Evolutionary conservation across 2,329 filamentous ascomycete species (phyloP).

Genomic region (Colletotrichum cordylinicola): DNA sequence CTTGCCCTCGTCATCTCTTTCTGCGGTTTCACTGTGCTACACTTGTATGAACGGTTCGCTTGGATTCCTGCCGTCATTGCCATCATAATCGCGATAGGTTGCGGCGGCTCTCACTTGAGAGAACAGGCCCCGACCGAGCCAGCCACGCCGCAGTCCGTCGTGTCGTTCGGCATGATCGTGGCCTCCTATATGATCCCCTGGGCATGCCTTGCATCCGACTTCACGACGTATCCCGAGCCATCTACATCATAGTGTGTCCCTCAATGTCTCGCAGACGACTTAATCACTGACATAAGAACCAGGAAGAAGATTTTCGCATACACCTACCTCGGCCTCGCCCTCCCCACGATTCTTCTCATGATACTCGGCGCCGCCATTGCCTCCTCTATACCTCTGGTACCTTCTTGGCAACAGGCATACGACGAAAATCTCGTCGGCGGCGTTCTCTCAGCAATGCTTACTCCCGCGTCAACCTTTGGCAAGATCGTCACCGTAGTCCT

Average conservation of each 20-base stretch:
- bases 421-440: slow-evolving; percentile 33
- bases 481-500: slow-evolving; percentile 41
- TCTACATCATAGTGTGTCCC: slow-evolving; percentile 44
- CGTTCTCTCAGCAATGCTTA: slow-evolving; percentile 36
- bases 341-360: slow-evolving; percentile 37
- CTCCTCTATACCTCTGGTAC: slow-evolving; percentile 32
- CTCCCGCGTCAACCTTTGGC: slow-evolving; percentile 35
- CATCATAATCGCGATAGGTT: slow-evolving; percentile 44
- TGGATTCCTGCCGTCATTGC: slow-evolving; percentile 50
- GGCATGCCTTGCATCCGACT: slow-evolving; percentile 63
- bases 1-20: slow-evolving; percentile 52
- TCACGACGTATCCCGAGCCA: slow-evolving; percentile 65
- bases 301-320: slow-evolving; percentile 57
- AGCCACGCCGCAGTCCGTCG: slow-evolving; percentile 48
- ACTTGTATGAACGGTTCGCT: slow-evolving; percentile 51
- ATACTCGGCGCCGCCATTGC: slow-evolving; percentile 45
- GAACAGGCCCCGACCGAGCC: slow-evolving; percentile 37
- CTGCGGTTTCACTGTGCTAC: slow-evolving; percentile 49
- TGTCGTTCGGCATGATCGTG: slow-evolving; percentile 66
- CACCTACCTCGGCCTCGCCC: slow-evolving; percentile 58
- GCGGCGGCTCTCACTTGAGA: slow-evolving; percentile 41
- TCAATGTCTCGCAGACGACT: background rate
- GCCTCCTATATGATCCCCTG: slow-evolving; percentile 70
- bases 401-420: slow-evolving; percentile 33
- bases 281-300: background rate